Conservation (phyloP, 352 stramenopile genomes). For the Pythium guiyangense region DNA sequence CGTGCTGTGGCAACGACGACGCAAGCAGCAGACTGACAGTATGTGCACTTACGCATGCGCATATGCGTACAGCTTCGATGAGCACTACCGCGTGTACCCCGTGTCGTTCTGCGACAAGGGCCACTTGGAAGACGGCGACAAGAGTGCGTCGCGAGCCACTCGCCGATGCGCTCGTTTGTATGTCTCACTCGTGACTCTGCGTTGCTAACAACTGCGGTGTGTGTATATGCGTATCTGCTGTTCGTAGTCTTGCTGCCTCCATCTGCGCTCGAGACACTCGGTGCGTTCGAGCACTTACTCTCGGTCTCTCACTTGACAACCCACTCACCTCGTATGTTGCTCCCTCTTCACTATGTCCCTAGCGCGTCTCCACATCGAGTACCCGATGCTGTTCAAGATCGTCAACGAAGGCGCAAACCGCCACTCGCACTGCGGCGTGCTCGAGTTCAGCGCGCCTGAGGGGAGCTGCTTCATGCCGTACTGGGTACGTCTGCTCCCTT, state of each 20-base stretch:
- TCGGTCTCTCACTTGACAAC: background rate
- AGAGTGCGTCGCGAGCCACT: constrained; percentile 48
- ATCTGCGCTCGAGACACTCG: constrained; percentile 97
- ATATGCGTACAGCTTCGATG: constrained; percentile 54
- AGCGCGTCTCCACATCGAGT: constrained; percentile 93
- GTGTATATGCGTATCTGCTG: background rate
- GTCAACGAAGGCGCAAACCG: constrained; percentile 83
- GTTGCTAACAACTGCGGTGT: background rate
- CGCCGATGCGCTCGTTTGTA: background rate
- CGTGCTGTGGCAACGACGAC: background rate
- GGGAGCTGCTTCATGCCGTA: constrained; percentile 98
- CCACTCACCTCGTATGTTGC: background rate
- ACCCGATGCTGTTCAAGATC: constrained; percentile 99
- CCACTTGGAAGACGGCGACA: constrained; percentile 87
- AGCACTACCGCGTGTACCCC: constrained; percentile 85
- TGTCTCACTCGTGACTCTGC: background rate
- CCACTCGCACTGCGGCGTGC: constrained; percentile 95
- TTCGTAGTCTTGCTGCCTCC: constrained; percentile 91
- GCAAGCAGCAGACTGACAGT: background rate
- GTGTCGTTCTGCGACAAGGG: constrained; percentile 87
- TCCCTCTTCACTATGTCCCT: too few relatives aligned
- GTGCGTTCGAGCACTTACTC: constrained; percentile 20
- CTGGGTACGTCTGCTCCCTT: constrained; percentile 70
- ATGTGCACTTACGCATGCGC: background rate
- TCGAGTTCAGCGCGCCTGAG: constrained; percentile 98